Base-by-base conservation (phyloP, 495 filamentous ascomycete species). In the Podospora australis region DNA sequence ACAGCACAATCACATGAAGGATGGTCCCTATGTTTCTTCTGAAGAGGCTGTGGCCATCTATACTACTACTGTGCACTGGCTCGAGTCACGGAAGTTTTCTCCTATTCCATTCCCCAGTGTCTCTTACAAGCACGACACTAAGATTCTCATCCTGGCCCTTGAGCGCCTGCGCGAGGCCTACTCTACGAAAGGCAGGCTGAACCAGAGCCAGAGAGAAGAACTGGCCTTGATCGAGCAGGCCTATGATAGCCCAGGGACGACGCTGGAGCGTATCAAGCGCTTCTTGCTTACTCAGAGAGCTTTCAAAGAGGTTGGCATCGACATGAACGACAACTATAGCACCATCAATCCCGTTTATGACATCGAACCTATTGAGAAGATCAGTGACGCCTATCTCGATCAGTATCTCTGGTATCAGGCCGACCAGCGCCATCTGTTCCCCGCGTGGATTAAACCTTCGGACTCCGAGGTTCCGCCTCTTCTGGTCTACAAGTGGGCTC, bases 251-350 rank as follows among this genome's bases (percentile, higher is more conserved):
- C 94, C 94, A 0, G 94, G 94, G 38, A 97, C 94, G 1, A 97
- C 94, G 1, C 69, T 99, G 34, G 91, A 95, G 22, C 76, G 94
- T 52, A 99, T 99, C 69, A 99, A 99, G 74, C 87, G 94, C 42
- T 97, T 96, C 73, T 74, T 99, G 20, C 79, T 99, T 41, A 99
- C 94, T 1, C 90, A 96, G 63, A 80, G 94, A 60, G 94, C 94
- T 1, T 99, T 99, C 73, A 99, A 99, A 71, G 94, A 99, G 66
- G 94, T 99, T 29, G 91, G 92, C 38, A 97, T 99, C 48, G 94
- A 99, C 59, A 99, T 99, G 94, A 99, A 99, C 64, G 94, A 99
- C 70, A 99, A 99, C 58, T 99, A 99, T 65, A 95, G 84, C 70
- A 88, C 86, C 25, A 99, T 97, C 73, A 99, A 97, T 58, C 94